phyloP scores from a whole-genome alignment of 495 filamentous ascomycete species.

The Penicillium verhagenii region DNA sequence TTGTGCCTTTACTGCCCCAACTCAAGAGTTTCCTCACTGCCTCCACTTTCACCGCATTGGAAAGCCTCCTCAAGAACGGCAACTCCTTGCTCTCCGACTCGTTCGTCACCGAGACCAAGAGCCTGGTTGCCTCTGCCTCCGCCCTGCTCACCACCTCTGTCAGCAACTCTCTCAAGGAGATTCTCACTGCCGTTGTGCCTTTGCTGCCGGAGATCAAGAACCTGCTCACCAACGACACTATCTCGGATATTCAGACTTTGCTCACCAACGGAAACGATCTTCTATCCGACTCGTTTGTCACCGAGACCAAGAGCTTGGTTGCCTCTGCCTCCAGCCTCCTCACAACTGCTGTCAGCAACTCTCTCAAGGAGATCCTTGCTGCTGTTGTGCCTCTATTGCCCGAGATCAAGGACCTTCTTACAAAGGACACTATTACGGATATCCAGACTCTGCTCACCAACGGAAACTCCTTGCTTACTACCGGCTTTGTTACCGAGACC shows the following conservation, averaged over 20 bases:
- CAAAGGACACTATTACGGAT: conserved; percentile 26
- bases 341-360: conserved; percentile 16
- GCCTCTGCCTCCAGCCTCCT: conserved; percentile 17
- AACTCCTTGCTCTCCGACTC: conserved; percentile 34
- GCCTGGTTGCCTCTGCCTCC: conserved; percentile 13
- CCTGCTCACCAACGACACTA: conserved; percentile 29
- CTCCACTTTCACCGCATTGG: conserved; percentile 34
- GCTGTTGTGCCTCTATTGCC: conserved; percentile 37
- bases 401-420: conserved; percentile 32
- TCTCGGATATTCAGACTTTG: conserved; percentile 35
- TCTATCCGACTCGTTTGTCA: conserved; percentile 31
- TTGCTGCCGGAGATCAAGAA: conserved; percentile 27
- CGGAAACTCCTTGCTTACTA: conserved; percentile 36
- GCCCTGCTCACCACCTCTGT: conserved; percentile 13
- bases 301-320: conserved; percentile 18
- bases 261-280: conserved; percentile 40
- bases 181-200: conserved; percentile 12
- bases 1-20: conserved; percentile 37
- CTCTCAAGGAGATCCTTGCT: conserved; percentile 33
- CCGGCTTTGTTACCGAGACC: conserved; percentile 27
- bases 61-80: conserved; percentile 37
- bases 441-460: conserved; percentile 36
- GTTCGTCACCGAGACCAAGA: conserved; percentile 37
- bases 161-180: conserved; percentile 11
- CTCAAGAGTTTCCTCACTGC: conserved; percentile 40